Evolutionary conservation across 106 monocot species (phyloP), one percentile per base, ranked within the genome.

Genomic region (Dendrobium catenatum): DNA sequence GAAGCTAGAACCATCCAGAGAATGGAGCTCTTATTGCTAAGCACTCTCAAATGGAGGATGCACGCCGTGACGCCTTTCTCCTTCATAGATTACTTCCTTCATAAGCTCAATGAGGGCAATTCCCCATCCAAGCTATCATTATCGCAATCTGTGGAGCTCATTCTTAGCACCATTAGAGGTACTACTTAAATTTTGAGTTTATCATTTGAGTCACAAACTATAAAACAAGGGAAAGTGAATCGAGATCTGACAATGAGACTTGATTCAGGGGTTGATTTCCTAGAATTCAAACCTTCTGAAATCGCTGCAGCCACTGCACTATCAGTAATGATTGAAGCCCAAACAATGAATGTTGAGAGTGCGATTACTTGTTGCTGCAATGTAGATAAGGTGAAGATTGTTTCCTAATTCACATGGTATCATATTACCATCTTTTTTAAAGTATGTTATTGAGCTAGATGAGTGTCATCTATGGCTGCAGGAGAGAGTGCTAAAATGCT

Each of bases 41-140:
- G 91, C 90, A 95, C 91, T 5, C 91, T 98, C 66, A 86, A 93
- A 72, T 98, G 94, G 92, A 95, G 94, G 83, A 93, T 95, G 94
- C 92, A 91, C 68, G 88, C 95, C 17, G 93, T 95, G 47, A 98
- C 98, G 11, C 94, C 98, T 6, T 98, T 94, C 80, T 91, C 98
- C 9, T 98, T 88, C 80, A 82, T 94, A 43, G 98, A 98, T 68
- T 95, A 89, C 85, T 98, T 95, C 79, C 89, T 98, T 72, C 77
- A 88, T 81, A 84, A 89, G 74, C 85, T 93, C 84, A 90, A 78
- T 68, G 84, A 72, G 27, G 85, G 84, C 9, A 77, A 70, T 83
- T 75, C 79, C 16, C 88, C 88, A 9, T 46, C 59, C 9, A 88
- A 83, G 82, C 42, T 77, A 2, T 82, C 73, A 20, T 10, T 91